Conservation (phyloP, 2,329 filamentous ascomycete species). For the Hymenoscyphus fraxineus region DNA sequence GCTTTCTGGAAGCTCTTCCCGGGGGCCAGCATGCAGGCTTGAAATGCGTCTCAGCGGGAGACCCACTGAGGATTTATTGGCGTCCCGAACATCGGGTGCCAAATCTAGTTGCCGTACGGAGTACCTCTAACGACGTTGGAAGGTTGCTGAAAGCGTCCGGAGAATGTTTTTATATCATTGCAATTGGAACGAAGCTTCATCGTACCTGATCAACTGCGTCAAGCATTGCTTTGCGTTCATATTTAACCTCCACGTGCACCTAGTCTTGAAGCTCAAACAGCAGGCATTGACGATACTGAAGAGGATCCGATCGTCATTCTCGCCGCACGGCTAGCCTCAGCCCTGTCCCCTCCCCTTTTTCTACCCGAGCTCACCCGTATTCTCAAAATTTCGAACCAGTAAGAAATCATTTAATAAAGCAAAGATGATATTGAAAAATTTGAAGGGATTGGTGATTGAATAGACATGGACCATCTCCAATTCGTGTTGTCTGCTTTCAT, state of each 20-base stretch:
- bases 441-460: not conserved
- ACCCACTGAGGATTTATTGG: not conserved
- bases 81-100: not conserved
- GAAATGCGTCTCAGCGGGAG: not conserved
- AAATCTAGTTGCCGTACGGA: slow-evolving; percentile 1
- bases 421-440: not conserved
- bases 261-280: not conserved
- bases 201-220: not conserved
- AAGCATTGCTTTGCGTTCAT: not conserved
- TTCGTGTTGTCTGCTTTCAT: not conserved
- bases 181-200: not conserved
- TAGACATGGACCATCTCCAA: not conserved
- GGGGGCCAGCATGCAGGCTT: not conserved
- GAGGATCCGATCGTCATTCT: not conserved
- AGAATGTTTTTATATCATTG: not conserved
- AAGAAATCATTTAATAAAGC: not conserved
- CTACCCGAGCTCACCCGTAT: not conserved
- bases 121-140: not conserved
- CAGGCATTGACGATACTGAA: not conserved
- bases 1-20: not conserved
- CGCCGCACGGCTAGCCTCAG: not conserved
- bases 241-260: not conserved
- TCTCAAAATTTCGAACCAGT: not conserved
- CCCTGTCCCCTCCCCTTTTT: not conserved
- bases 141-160: not conserved